Evolutionary conservation across 306 rosid genomes (phyloP).

Genomic region (Prunus mira): DNA sequence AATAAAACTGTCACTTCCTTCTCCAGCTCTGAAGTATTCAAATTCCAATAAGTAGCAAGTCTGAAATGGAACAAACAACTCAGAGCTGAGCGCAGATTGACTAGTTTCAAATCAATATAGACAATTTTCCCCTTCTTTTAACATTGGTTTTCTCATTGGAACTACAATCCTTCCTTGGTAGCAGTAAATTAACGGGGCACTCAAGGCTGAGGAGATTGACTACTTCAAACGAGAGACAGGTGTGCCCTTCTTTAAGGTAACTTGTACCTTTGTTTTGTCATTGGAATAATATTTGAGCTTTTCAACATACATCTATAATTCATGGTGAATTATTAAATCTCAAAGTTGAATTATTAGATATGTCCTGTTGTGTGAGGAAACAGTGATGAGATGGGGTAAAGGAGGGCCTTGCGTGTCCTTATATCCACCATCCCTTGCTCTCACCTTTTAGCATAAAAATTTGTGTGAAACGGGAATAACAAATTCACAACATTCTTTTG

Average conservation of each 20-base stretch:
- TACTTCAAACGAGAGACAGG: background rate
- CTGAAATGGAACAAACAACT: background rate
- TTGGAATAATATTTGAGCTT: background rate
- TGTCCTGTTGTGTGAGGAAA: no score
- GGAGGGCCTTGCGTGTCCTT: no score
- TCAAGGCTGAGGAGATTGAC: background rate
- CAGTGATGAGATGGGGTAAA: no score
- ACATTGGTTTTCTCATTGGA: background rate
- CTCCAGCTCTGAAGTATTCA: background rate
- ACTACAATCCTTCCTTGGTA: background rate
- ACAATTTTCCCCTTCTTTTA: background rate
- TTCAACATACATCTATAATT: no score
- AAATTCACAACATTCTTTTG: no score
- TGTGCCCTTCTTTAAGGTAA: background rate
- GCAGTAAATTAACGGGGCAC: background rate
- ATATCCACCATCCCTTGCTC: no score
- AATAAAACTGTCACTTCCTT: background rate
- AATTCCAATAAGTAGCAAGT: background rate
- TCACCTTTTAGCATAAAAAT: no score
- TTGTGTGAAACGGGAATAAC: accelerated
- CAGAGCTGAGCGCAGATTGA: background rate
- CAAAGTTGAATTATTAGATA: no score
- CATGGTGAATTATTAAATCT: no score
- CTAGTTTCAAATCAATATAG: background rate
- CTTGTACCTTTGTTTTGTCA: background rate